phyloP scores from a whole-genome alignment of 441 rosid genomes.

The Bocquillonia castaneifolia region DNA sequence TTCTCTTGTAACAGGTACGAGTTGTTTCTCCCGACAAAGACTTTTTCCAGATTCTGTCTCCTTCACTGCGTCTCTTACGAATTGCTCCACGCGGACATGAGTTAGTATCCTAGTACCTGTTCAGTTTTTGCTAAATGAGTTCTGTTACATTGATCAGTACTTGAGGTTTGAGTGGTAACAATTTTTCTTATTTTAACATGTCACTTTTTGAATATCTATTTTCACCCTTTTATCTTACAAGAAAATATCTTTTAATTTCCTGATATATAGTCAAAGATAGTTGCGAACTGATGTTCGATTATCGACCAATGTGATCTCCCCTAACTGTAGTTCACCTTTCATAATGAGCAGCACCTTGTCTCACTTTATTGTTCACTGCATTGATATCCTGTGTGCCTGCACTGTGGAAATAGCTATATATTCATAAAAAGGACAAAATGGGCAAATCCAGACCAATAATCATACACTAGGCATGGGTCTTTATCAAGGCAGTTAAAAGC shows the following conservation, averaged over 20 bases:
- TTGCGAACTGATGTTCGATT: background rate
- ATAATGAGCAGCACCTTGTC: background rate
- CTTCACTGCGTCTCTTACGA: slow-evolving; percentile 88
- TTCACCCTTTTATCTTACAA: background rate
- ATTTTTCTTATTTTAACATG: background rate
- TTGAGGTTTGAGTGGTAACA: background rate
- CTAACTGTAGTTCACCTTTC: background rate
- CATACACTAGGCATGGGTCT: background rate
- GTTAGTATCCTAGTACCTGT: slow-evolving; percentile 42
- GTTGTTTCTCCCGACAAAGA: slow-evolving; percentile 99
- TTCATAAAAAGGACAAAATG: background rate
- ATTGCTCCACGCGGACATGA: slow-evolving; percentile 83
- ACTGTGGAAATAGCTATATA: background rate
- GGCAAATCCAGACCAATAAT: background rate
- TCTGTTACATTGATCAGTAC: background rate
- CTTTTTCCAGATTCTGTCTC: slow-evolving; percentile 94
- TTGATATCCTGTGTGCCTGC: background rate
- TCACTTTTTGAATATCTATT: background rate
- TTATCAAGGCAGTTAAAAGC: no score
- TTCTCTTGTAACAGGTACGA: slow-evolving; percentile 57
- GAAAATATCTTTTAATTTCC: background rate
- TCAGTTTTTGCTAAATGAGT: slow-evolving; percentile 10
- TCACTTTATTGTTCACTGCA: background rate
- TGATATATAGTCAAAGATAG: background rate
- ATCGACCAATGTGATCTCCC: background rate